Evolutionary conservation across 2,329 filamentous ascomycete genomes (phyloP).

Genomic region (Pyricularia grisea): DNA sequence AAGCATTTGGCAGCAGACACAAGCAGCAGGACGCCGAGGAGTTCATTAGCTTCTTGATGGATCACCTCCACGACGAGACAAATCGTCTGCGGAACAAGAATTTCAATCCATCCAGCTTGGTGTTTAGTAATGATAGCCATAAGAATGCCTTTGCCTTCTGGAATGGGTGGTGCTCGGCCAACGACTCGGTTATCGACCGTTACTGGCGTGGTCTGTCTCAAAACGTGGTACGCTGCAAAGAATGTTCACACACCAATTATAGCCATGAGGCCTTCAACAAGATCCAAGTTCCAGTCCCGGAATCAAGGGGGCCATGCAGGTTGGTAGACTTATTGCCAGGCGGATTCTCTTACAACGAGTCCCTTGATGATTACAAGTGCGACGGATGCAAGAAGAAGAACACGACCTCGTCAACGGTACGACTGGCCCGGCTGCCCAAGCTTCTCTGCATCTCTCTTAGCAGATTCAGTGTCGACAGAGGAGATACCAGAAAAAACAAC

Average conservation of each 20-base stretch:
- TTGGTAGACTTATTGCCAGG: conserved; percentile 4
- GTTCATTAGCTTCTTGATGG: conserved; percentile 74
- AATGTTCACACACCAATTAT: conserved; percentile 39
- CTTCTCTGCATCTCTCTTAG: conserved; percentile 73
- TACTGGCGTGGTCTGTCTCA: conserved; percentile 73
- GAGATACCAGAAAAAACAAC: conserved; percentile 19
- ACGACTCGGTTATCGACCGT: conserved; percentile 67
- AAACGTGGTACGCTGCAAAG: conserved; percentile 59
- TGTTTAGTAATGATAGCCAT: background rate
- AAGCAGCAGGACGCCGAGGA: conserved; percentile 88
- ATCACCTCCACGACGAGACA: conserved; percentile 77
- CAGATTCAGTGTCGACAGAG: conserved; percentile 24
- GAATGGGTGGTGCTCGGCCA: conserved; percentile 58
- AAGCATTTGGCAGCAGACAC: conserved; percentile 13
- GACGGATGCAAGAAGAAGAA: conserved; percentile 62
- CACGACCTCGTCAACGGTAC: conserved; percentile 60
- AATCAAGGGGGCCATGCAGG: conserved; percentile 8
- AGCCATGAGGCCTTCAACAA: conserved; percentile 43
- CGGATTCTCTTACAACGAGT: conserved; percentile 23
- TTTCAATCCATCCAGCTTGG: background rate
- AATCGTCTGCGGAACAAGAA: conserved; percentile 45
- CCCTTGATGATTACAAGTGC: conserved; percentile 63
- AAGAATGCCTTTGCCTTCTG: conserved; percentile 49
- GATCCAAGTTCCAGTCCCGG: conserved; percentile 33
- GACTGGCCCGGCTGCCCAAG: conserved; percentile 69